Base-by-base conservation (phyloP, 2,329 filamentous ascomycete species). In the Chalaropsis thielavioides region DNA sequence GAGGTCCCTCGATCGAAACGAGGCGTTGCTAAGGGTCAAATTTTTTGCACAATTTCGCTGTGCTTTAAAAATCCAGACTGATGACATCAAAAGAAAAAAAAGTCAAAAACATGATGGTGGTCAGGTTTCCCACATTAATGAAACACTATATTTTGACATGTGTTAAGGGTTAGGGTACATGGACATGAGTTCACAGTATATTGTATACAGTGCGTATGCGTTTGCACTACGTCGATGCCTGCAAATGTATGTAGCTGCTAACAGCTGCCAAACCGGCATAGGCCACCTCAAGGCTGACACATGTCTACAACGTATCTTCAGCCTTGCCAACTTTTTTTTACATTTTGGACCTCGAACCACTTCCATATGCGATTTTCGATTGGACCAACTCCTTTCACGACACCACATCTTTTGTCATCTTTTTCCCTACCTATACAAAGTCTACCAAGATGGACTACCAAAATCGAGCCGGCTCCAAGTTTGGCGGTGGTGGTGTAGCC, bases 401-500 rank as follows among this genome's bases (percentile, higher is more conserved):
- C 27, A 15, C 15, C 24, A 24, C 24, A 31, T 31, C 49, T 13
- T 31, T 40, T 27, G 35, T 24, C 27, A 17, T 38, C 44, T 40
- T 17, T 41, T 56, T 22, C 1, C 19, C 2, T 7, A 10, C 41
- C 19, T 7, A 2, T 15, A 17, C 13, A 31, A n/a, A 61, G 13
- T n/a, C 13, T 27, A n/a, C 11, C 51, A 63, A 38, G 66, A 87
- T 88, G 85, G 85, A 88, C 73, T 87, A 86, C 73, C 82, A 96
- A 80, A 96, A 97, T 76, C 90, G 92, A 72, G 92, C 90, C 68
- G 94, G 94, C 73, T 96, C 91, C 76, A 97, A 97, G 76, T 97
- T 97, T 76, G 94, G 94, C 74, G 94, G 94, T 73, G 94, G 94
- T 72, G 94, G 94, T 75, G 92, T 97, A 71, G 94, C 94, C 75